A percentile compares a stretch with the other conserved stretches of the same genome.
Evolutionary conservation across 192 early-diverging fungal genomes (phyloP).

Genomic region (Paraglomus occultum): DNA sequence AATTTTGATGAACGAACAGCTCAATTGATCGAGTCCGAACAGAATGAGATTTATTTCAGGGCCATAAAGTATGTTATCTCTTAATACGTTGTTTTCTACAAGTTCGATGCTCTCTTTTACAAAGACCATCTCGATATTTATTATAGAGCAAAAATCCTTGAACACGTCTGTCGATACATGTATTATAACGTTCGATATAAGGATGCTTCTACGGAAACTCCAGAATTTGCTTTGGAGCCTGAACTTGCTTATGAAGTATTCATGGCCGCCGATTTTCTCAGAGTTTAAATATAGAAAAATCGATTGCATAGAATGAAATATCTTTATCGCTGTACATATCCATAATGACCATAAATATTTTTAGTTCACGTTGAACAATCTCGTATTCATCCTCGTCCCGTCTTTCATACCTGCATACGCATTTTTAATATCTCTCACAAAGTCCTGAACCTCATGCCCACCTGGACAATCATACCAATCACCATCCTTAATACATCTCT

Average conservation of each 20-base stretch:
- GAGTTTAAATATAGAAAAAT: constrained; percentile 48
- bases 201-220: constrained; percentile 68
- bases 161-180: constrained; percentile 93
- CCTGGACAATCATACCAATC: constrained; percentile 44
- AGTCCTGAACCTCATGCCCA: constrained; percentile 31
- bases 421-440: constrained; percentile 34
- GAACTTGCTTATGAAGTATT: constrained; percentile 88
- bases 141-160: constrained; percentile 79
- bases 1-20: constrained; percentile 44
- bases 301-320: too few species aligned
- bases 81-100: constrained; percentile 2
- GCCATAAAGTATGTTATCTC: constrained; percentile 80
- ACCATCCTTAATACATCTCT: constrained; percentile 56
- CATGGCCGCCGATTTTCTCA: constrained; percentile 93
- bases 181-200: constrained; percentile 82
- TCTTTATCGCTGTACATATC: too few species aligned
- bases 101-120: neutral
- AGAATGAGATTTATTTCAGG: constrained; percentile 82
- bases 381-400: too few species aligned
- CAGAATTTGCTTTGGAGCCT: constrained; percentile 87
- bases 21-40: constrained; percentile 88
- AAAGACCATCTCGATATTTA: neutral
- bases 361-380: too few species aligned
- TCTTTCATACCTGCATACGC: neutral
- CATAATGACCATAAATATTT: too few species aligned